Percentiles rank a stretch among this genome's conserved stretches.
phyloP scores from a whole-genome alignment of 164 flowering plant genomes.

The Nelumbo lutea region DNA sequence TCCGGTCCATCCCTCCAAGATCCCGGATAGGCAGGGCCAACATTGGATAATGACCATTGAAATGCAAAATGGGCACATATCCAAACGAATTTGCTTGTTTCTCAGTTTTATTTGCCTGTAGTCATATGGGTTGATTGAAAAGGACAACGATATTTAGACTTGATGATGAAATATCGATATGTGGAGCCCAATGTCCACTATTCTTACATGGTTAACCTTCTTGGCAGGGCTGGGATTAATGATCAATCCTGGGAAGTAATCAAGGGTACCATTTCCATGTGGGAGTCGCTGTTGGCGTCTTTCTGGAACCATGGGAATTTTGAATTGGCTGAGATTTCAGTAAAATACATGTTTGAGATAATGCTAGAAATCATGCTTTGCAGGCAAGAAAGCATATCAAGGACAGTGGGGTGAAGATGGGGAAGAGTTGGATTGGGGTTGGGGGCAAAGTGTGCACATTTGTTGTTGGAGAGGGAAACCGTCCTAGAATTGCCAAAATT shows the following conservation, averaged over 20 bases:
- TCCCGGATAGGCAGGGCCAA: slow-evolving; percentile 40
- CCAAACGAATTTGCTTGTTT: slow-evolving; percentile 70
- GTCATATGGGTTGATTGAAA: slow-evolving; percentile 62
- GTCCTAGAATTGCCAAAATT: slow-evolving; percentile 51
- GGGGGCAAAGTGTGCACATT: slow-evolving; percentile 62
- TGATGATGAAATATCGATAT: slow-evolving; percentile 41
- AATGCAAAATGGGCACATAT: slow-evolving; percentile 54
- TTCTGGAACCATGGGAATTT: slow-evolving; percentile 60
- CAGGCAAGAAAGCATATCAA: slow-evolving; percentile 58
- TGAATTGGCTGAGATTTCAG: slow-evolving; percentile 68
- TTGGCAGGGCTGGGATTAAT: slow-evolving; percentile 61
- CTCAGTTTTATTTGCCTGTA: slow-evolving; percentile 67
- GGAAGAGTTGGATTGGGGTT: slow-evolving; percentile 80
- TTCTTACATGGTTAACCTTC: slow-evolving; percentile 81
- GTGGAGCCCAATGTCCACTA: slow-evolving; percentile 59
- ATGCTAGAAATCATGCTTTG: slow-evolving; percentile 73
- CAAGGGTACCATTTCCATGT: slow-evolving; percentile 70
- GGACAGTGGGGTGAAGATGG: slow-evolving; percentile 54
- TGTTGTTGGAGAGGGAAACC: slow-evolving; percentile 60
- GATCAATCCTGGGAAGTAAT: slow-evolving; percentile 55
- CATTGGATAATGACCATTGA: slow-evolving; percentile 56
- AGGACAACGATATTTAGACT: slow-evolving; percentile 49
- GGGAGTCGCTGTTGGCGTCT: slow-evolving; percentile 79
- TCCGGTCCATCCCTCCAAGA: neutral
- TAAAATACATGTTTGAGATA: slow-evolving; percentile 50